These are phyloP conservation scores for Suillus subalutaceus DNA, from an alignment of 768 basidiomycete genomes.

Conservation along the genomic window DNA sequence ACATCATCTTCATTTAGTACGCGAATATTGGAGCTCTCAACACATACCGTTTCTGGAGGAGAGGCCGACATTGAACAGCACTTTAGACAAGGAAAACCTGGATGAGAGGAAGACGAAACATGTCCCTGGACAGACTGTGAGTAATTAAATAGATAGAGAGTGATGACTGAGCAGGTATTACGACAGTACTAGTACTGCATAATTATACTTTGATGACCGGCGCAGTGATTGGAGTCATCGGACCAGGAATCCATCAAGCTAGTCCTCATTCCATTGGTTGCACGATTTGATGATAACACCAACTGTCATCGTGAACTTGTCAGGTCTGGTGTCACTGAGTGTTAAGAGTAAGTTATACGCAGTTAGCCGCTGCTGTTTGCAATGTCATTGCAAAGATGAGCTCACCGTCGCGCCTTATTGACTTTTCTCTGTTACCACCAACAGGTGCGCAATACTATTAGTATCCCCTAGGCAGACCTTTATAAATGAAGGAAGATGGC, in stretches of 20 bases:
- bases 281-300: background rate
- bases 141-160: background rate
- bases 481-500: no score
- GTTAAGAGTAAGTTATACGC: background rate
- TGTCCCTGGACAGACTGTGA: background rate
- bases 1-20: background rate
- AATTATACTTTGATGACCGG: background rate
- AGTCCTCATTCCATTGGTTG: background rate
- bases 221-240: background rate
- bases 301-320: background rate
- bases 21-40: background rate
- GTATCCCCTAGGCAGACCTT: no score
- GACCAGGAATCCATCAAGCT: background rate
- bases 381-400: background rate
- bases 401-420: background rate
- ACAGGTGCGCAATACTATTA: background rate
- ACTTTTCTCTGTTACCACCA: background rate
- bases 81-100: background rate
- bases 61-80: background rate
- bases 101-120: background rate
- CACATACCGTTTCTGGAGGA: background rate
- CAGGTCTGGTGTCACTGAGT: background rate
- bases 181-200: background rate
- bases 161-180: background rate
- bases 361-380: background rate